Conservation (phyloP, 495 filamentous ascomycete genomes). For the Xylaria telfairii region DNA sequence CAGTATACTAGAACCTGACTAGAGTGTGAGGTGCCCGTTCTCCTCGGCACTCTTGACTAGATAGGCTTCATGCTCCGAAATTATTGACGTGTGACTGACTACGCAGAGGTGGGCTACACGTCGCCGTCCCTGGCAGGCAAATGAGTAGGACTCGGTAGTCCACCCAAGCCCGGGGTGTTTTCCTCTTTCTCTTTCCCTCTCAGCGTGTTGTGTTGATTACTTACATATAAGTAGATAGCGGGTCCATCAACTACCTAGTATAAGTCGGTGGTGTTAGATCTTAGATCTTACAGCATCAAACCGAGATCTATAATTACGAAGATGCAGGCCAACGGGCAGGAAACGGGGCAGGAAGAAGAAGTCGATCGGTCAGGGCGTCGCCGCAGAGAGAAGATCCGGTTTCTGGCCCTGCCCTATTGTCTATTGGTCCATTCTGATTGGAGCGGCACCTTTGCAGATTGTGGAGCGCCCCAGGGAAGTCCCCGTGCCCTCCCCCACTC, state of each 20-base stretch:
- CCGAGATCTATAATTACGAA: not conserved
- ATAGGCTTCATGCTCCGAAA: not conserved
- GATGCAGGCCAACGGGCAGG: not conserved
- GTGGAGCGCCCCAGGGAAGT: conserved; percentile 1
- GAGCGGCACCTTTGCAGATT: conserved; percentile 6
- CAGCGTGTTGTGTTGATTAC: too few relatives aligned
- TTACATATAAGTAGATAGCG: too few relatives aligned
- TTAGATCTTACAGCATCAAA: conserved; percentile 3
- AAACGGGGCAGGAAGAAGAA: not conserved
- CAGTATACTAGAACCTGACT: too few relatives aligned
- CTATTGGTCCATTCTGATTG: not conserved
- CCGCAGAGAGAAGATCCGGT: not conserved
- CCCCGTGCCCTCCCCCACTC: not conserved
- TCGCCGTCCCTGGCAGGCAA: not conserved
- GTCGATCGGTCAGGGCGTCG: not conserved
- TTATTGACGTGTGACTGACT: not conserved
- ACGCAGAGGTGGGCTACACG: not conserved
- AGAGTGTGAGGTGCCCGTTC: not conserved
- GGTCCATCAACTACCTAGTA: not conserved
- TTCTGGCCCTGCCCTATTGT: too few relatives aligned
- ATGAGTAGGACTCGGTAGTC: not conserved
- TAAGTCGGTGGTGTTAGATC: not conserved
- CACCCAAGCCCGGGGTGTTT: not conserved
- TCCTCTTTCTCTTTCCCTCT: too few relatives aligned
- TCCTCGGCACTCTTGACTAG: not conserved